A percentile compares a stretch with the other conserved stretches of the same genome.
Evolutionary conservation across 2,329 filamentous ascomycete genomes (phyloP).

Genomic region (Chalara sp.): DNA sequence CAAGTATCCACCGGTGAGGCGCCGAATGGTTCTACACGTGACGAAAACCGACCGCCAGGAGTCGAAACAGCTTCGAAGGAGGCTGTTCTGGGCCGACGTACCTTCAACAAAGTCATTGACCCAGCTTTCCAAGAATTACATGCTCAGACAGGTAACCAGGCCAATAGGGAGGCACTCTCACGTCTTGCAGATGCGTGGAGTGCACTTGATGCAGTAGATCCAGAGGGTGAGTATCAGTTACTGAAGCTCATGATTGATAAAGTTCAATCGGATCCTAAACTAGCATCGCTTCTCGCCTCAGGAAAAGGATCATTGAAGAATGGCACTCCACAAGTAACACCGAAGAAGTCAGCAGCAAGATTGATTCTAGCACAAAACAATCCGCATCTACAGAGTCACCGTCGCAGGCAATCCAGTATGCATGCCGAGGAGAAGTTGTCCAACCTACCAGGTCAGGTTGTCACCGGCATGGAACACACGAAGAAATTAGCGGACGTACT

Average conservation of each 20-base stretch:
- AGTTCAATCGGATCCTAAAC: slow-evolving; percentile 62
- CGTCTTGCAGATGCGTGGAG: slow-evolving; percentile 81
- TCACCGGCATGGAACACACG: slow-evolving; percentile 82
- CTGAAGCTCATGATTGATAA: slow-evolving; percentile 71
- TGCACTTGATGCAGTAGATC: slow-evolving; percentile 77
- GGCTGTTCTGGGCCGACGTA: slow-evolving; percentile 70
- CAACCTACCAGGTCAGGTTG: slow-evolving; percentile 49
- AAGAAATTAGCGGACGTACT: slow-evolving; percentile 85
- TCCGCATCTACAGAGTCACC: slow-evolving; percentile 75
- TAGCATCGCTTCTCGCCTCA: slow-evolving; percentile 33
- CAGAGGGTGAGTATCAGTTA: slow-evolving; percentile 82
- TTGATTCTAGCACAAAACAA: slow-evolving; percentile 75
- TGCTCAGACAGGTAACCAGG: slow-evolving; percentile 63
- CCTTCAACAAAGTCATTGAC: slow-evolving; percentile 77
- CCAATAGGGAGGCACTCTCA: slow-evolving; percentile 79
- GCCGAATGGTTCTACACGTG: slow-evolving; percentile 24
- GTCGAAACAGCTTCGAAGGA: slow-evolving; percentile 67
- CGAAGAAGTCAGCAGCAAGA: slow-evolving; percentile 39
- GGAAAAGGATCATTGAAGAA: slow-evolving; percentile 42
- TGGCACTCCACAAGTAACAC: slow-evolving; percentile 48
- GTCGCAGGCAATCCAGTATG: slow-evolving; percentile 45
- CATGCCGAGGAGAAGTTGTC: slow-evolving; percentile 36
- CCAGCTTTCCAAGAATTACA: slow-evolving; percentile 78
- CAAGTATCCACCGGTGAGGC: slow-evolving; percentile 19
- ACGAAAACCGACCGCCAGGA: slow-evolving; percentile 59